Evolutionary conservation across 108 stramenopile genomes (phyloP), one percentile per base, ranked within the genome.

Genomic region (Heterococcus sp.): DNA sequence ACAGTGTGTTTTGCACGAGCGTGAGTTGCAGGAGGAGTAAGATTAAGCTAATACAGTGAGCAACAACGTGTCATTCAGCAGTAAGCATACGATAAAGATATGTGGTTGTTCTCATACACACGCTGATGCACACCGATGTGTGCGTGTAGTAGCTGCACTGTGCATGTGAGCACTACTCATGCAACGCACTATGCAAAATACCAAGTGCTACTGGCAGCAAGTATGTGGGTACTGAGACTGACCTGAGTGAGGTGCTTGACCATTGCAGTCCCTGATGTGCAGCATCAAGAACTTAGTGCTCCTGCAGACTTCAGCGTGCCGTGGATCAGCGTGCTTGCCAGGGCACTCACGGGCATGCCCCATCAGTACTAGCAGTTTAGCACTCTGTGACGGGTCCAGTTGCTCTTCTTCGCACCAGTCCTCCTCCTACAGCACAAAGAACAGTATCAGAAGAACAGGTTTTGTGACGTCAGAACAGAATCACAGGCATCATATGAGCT

Each of bases 241-340:
- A 58, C 46, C 46, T 58, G 46, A 58, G 46, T 8, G 46, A 8
- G 46, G 46, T 8, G 46, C 77, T 67, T 14, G 65, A 58, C 77
- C 77, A 1, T 32, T 69, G 78, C 84, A 84, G 73, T 84, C 84
- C 5, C 84, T 36, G 34, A 84, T 35, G 75, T 84, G 84, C 14
- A 84, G 78, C 84, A 84, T 84, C 65, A 84, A 75, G 75, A 83
- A 83, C 81, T 84, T 84, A 31, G 84, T 84, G 75, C 75, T 76
- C 32, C 70, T 74, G 84, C 84, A 84, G 32, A 84, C 82, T 76
- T 84, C 84, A 3, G 82, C 82, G 65, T 84, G 84, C 81, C 82
- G 31, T 4, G 82, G 74, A 5, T 76, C 73, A 1, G 82, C 75
- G 82, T 84, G 84, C 2, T 4, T 68, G 5, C 84, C 84, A 0